Evolutionary conservation across 1,284 basidiomycete genomes (phyloP).

Genomic region (Stygiomarasmius scandens): DNA sequence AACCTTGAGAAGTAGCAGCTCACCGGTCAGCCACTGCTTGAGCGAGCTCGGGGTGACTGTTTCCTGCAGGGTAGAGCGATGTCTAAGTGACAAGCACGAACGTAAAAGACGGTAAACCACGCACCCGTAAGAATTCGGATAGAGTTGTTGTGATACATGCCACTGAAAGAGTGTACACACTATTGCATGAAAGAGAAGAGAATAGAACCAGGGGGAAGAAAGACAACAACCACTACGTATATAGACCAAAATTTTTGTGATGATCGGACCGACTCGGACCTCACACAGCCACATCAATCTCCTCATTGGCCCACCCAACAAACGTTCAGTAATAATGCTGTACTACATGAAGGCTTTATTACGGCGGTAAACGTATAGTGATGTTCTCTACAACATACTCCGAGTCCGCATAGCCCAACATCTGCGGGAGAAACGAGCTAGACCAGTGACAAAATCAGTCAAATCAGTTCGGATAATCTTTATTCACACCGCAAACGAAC

Average conservation of each 20-base stretch:
- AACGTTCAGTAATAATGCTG: background rate
- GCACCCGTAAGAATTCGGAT: constrained; percentile 91
- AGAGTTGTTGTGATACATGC: constrained; percentile 89
- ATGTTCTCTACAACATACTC: constrained; percentile 97
- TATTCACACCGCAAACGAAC: constrained; percentile 45
- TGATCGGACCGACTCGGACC: background rate
- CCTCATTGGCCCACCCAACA: background rate
- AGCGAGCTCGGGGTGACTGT: constrained; percentile 97
- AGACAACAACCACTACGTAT: background rate
- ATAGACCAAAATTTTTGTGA: background rate
- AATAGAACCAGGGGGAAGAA: constrained; percentile 11
- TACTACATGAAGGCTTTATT: constrained; percentile 14
- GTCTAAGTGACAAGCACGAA: constrained; percentile 21
- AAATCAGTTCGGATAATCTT: constrained; percentile 12
- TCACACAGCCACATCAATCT: constrained; percentile 13
- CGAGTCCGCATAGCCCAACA: constrained; percentile 92
- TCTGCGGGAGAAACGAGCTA: constrained; percentile 80
- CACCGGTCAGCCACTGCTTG: constrained; percentile 93
- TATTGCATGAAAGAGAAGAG: constrained; percentile 35
- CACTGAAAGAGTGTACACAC: constrained; percentile 27
- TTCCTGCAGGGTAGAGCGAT: constrained; percentile 60
- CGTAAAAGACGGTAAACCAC: constrained; percentile 28
- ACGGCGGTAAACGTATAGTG: constrained; percentile 60
- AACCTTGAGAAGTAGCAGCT: constrained; percentile 55
- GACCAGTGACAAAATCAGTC: constrained; percentile 1